Base-by-base conservation (phyloP, 805 yeast species). In the Zygosaccharomyces bisporus region DNA sequence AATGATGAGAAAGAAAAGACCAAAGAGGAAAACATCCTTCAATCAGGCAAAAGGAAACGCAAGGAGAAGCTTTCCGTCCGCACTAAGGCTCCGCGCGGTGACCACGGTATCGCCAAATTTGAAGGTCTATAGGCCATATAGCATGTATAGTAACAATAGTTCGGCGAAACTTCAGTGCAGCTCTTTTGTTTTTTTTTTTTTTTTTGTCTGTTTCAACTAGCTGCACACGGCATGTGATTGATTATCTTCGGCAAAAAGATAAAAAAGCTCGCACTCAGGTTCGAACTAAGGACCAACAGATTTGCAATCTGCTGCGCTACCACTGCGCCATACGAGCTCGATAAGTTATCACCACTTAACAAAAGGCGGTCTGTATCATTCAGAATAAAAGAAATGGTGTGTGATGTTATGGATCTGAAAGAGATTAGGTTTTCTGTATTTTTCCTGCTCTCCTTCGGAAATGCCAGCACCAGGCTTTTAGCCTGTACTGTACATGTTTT, bases 261-360 rank as follows among this genome's bases (percentile, higher is more conserved):
- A 67, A 58, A 50, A 44, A 49, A 83, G 93, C 88, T 81, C 79
- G 83, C 81, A 77, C 87, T 83, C 95, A 83, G 95, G 81, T 67
- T 86, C 81, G 95, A 86, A 86, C 95, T 83, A 80, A 83, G 89
- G 93, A 86, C 95, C 95, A 84, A 81, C 86, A 84, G 95, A 86
- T 85, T 86, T 86, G 95, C 95, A 86, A 86, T 86, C 95, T 83
- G 87, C 89, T 84, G 93, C 95, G 90, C 91, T 86, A 85, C 95
- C 93, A 81, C 93, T 86, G 90, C 89, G 93, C 95, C 89, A 86
- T 75, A 76, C 81, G 73, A 76, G 81, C 83, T 25, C n/a, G n/a
- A n/a, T n/a, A n/a, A n/a, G n/a, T n/a, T n/a, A n/a, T n/a, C n/a
- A n/a, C n/a, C n/a, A n/a, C n/a, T n/a, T n/a, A n/a, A n/a, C n/a